A percentile compares a stretch with the other conserved stretches of the same genome.
phyloP scores from a whole-genome alignment of 2,329 filamentous ascomycete species.

The Aureobasidium zeae region DNA sequence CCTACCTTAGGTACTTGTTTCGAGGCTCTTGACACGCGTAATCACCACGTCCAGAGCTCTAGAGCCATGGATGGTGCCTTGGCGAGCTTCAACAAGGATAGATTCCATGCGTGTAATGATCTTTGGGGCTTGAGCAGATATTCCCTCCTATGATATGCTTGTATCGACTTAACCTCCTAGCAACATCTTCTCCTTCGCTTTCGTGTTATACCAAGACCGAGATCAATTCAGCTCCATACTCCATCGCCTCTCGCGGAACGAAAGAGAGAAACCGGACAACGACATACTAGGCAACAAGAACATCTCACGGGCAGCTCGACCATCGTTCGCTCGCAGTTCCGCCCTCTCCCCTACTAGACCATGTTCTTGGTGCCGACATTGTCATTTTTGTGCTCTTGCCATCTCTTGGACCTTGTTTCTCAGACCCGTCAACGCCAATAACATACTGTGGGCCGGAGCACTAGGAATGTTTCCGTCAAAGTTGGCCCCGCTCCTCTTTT shows the following conservation, averaged over 20 bases:
- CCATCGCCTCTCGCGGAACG: constrained; percentile 3
- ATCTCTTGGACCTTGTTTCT: constrained; percentile 4
- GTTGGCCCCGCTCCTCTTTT: constrained; percentile 2
- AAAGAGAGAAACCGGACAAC: not conserved
- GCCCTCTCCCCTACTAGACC: not conserved
- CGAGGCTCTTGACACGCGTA: too few species aligned
- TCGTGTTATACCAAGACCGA: too few species aligned
- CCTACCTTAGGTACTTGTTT: too few species aligned
- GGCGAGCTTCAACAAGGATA: too few species aligned
- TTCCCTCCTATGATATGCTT: too few species aligned
- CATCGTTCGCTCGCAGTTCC: not conserved
- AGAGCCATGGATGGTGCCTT: not conserved
- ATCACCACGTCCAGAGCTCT: not conserved
- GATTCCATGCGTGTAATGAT: too few species aligned
- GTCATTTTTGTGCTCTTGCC: constrained; percentile 10
- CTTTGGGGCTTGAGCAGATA: too few species aligned
- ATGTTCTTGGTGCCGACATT: not conserved
- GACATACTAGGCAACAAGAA: constrained; percentile 11
- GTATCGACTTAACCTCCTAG: too few species aligned
- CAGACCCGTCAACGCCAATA: not conserved
- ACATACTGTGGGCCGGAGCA: not conserved
- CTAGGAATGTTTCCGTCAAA: constrained; percentile 1
- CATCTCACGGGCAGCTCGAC: not conserved
- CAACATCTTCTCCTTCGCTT: too few species aligned
- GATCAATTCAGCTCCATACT: not conserved